Base-by-base conservation (phyloP, 1,139 yeast genomes). In the Hyphopichia buzzinii region DNA sequence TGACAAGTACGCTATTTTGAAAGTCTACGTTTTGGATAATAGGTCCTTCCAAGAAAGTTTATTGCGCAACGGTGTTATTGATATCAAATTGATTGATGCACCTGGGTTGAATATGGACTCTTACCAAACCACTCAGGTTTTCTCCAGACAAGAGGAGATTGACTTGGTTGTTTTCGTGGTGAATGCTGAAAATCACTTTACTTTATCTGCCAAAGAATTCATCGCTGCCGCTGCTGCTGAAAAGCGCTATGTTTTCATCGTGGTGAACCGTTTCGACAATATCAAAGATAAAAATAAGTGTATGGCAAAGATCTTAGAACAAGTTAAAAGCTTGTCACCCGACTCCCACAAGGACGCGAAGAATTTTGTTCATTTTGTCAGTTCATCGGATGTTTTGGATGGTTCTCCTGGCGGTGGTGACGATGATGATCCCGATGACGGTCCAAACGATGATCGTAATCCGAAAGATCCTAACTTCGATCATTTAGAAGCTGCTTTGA, bases 161-260 rank as follows among this genome's bases (percentile, higher is more conserved):
- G 99, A 94, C 57, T 71, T 94, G 49, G 96, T 94, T 7, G 92
- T 94, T 0, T 94, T 94, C 66, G 98, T 94, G 4, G 96, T 94
- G 4, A 86, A 85, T 55, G 95, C 98, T 0, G 97, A 90, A 54
- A 94, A 94, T 51, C 97, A 92, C 57, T 85, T 94, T 53, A 94
- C 99, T 0, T 68, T 88, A 36, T 86, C 96, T 0, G 97, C 97
- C 1, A 85, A 88, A 50, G 98, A 94, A 52, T 94, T 94, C 51
- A 87, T 94, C 38, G 74, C 92, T 4, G 80, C 88, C 29, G 96
- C 97, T 2, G 92, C 96, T 1, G 82, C 83, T 37, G 99, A 94
- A 52, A 92, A 90, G 62, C 81, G 94, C 43, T 78, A 89, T 45
- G 87, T 92, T 35, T 94, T 94, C 55, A 89, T 94, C 54, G 97